Conservation (phyloP, 768 basidiomycete species). For the Goffeauzyma gilvescens region DNA sequence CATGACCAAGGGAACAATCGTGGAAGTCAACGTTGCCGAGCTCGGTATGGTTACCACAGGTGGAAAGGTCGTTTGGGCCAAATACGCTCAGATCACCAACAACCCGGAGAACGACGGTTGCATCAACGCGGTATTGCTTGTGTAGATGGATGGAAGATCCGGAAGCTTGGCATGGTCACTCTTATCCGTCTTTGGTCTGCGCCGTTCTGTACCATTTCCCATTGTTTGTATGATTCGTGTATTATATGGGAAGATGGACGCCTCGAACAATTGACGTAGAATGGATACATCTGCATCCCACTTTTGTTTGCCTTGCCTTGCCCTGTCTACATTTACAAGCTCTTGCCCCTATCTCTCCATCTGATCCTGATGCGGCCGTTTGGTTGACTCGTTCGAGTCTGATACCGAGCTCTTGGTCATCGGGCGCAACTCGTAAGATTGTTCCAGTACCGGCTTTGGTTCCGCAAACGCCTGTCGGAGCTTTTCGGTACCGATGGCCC, state of each 20-base stretch:
- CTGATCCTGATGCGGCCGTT: too few relatives aligned
- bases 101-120: slow-evolving; percentile 94
- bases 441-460: slow-evolving; percentile 5
- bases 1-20: slow-evolving; percentile 91
- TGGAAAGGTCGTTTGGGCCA: slow-evolving; percentile 48
- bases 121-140: slow-evolving; percentile 68
- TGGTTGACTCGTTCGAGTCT: too few relatives aligned
- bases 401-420: too few relatives aligned
- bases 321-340: too few relatives aligned
- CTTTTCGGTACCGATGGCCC: slow-evolving; percentile 26
- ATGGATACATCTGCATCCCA: too few relatives aligned
- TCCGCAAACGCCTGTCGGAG: slow-evolving; percentile 29
- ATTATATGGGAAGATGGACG: too few relatives aligned
- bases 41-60: slow-evolving; percentile 92
- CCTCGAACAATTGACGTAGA: too few relatives aligned
- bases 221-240: too few relatives aligned
- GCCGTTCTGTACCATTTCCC: slow-evolving; percentile 2
- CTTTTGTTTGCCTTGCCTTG: too few relatives aligned
- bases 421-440: too few relatives aligned
- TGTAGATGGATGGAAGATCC: neutral
- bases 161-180: neutral
- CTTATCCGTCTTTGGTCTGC: neutral
- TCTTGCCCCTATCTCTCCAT: too few relatives aligned
- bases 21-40: slow-evolving; percentile 98
- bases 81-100: slow-evolving; percentile 78